Evolutionary conservation across 768 basidiomycete genomes (phyloP).

Genomic region (Scleroderma citrinum): DNA sequence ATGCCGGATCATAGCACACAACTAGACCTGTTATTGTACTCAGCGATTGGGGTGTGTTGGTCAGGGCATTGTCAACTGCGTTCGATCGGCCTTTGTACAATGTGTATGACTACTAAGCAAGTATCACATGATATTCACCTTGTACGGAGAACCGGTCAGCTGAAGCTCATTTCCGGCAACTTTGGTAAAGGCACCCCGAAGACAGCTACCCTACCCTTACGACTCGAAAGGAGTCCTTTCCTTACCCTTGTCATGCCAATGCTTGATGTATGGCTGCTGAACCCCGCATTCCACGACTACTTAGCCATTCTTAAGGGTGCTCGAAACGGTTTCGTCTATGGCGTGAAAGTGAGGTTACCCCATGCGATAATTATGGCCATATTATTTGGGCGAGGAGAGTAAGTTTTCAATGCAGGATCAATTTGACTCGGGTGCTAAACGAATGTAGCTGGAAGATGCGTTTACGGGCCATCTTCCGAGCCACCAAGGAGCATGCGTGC

Average conservation of each 20-base stretch:
- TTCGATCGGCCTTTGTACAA: too few relatives aligned
- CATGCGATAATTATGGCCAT: slow-evolving; percentile 97
- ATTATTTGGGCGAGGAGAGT: slow-evolving; percentile 90
- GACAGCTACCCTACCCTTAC: too few relatives aligned
- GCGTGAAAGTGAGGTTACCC: background rate
- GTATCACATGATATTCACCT: too few relatives aligned
- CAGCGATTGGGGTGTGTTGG: too few relatives aligned
- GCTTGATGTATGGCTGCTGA: slow-evolving; percentile 8
- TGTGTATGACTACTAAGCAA: too few relatives aligned
- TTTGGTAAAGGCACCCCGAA: too few relatives aligned
- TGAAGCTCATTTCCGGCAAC: too few relatives aligned
- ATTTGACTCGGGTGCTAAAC: slow-evolving; percentile 4
- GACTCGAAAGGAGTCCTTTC: too few relatives aligned
- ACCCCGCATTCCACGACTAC: slow-evolving; percentile 56
- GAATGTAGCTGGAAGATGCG: slow-evolving; percentile 64
- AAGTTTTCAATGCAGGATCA: slow-evolving; percentile 28
- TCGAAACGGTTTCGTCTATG: slow-evolving; percentile 59
- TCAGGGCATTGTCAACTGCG: too few relatives aligned
- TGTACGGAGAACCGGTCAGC: too few relatives aligned
- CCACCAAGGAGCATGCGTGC: slow-evolving; percentile 85
- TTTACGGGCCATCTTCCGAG: slow-evolving; percentile 60
- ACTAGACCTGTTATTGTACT: too few relatives aligned
- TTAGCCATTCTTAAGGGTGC: slow-evolving; percentile 93
- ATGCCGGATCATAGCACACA: too few relatives aligned
- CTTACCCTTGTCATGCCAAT: slow-evolving; percentile 23